These are phyloP conservation scores for Leccinellum luteum DNA, from an alignment of 768 basidiomycete species.

Conservation along the genomic window DNA sequence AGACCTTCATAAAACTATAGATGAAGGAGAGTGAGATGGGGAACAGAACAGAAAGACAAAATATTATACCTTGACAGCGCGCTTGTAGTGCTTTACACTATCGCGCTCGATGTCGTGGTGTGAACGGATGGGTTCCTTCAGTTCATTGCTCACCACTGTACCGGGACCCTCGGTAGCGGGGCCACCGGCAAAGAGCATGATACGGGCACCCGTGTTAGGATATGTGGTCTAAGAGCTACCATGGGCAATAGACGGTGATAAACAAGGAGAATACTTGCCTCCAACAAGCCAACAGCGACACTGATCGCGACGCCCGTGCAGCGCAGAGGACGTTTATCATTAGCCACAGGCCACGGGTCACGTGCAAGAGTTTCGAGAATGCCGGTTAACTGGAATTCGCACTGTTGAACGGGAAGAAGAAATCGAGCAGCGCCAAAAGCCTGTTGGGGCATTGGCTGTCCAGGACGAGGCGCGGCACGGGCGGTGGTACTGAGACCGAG, in stretches of 20 bases:
- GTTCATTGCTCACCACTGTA: constrained; percentile 91
- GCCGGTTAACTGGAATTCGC: constrained; percentile 94
- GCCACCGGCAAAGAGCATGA: constrained; percentile 96
- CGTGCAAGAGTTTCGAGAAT: constrained; percentile 84
- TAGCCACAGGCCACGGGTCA: constrained; percentile 97
- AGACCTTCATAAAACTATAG: constrained; percentile 91
- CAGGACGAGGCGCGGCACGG: constrained; percentile 83
- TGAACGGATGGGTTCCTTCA: constrained; percentile 96
- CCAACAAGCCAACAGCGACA: constrained; percentile 89
- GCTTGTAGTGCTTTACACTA: constrained; percentile 95
- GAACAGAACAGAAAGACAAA: neutral
- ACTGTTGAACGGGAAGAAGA: constrained; percentile 86
- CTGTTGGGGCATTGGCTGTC: constrained; percentile 76
- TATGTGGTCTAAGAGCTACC: constrained; percentile 61
- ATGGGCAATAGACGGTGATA: neutral
- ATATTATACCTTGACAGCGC: constrained; percentile 80
- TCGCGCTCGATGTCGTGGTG: constrained; percentile 99
- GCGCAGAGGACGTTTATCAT: constrained; percentile 87
- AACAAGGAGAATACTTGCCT: constrained; percentile 44
- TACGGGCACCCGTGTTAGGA: constrained; percentile 92
- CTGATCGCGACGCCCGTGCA: constrained; percentile 95
- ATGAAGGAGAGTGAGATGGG: neutral
- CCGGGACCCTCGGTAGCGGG: constrained; percentile 97
- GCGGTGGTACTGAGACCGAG: constrained; percentile 73
- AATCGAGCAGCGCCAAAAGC: constrained; percentile 87